These are phyloP conservation scores for Rhodotorula toruloides DNA, from an alignment of 768 basidiomycete genomes.

Conservation along the genomic window DNA sequence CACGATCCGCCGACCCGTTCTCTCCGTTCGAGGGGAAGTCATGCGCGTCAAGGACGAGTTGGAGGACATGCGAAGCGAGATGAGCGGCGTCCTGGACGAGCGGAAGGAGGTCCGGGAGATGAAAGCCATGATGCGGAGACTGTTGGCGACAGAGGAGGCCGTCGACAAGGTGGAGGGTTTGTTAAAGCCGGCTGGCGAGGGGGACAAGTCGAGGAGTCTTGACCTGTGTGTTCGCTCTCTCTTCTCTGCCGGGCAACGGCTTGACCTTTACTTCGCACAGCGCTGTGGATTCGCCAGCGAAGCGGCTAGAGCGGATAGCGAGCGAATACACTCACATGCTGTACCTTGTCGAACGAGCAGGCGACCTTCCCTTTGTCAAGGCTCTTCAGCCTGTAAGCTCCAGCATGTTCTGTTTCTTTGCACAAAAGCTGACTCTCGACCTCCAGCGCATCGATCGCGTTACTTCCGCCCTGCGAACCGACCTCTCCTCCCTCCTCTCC, in stretches of 20 bases:
- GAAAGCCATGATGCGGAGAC: slow-evolving; percentile 77
- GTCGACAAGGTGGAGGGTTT: slow-evolving; percentile 80
- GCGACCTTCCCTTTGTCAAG: slow-evolving; percentile 72
- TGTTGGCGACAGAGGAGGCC: slow-evolving; percentile 89
- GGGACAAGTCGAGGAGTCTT: slow-evolving; percentile 12
- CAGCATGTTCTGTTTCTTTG: slow-evolving; percentile 45
- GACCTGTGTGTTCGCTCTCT: slow-evolving; percentile 15
- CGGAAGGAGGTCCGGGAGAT: slow-evolving; percentile 75
- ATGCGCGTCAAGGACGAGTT: slow-evolving; percentile 56
- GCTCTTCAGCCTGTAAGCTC: slow-evolving; percentile 81
- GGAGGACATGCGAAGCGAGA: slow-evolving; percentile 62
- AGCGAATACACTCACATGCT: slow-evolving; percentile 86
- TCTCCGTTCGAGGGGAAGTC: slow-evolving; percentile 60
- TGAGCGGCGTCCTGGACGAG: slow-evolving; percentile 70
- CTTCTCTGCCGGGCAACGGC: too few relatives aligned
- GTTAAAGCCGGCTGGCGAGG: slow-evolving; percentile 47
- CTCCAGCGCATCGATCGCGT: slow-evolving; percentile 74
- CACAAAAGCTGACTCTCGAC: not conserved
- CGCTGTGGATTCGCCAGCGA: slow-evolving; percentile 51
- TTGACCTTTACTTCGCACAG: too few relatives aligned
- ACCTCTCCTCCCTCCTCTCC: slow-evolving; percentile 76
- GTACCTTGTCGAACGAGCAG: slow-evolving; percentile 83
- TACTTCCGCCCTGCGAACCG: slow-evolving; percentile 73
- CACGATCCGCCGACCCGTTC: slow-evolving; percentile 61
- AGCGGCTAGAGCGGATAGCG: slow-evolving; percentile 71